Percentiles rank a stretch among this genome's conserved stretches.
phyloP scores from a whole-genome alignment of 129 eudicot species.

The Gnaphalium uliginosum region DNA sequence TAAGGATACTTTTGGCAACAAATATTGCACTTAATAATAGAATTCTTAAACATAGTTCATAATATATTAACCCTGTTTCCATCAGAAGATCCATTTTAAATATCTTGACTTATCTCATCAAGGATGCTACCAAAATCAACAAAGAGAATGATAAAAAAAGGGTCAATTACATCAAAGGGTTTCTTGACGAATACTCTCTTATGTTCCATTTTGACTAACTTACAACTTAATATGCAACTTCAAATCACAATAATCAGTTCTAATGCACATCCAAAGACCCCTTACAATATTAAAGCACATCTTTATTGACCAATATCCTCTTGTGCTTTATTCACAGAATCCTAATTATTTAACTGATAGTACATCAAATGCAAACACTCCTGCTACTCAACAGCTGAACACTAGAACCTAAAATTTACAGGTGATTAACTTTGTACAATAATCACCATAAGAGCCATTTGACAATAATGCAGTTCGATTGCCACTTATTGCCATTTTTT shows the following conservation, averaged over 20 bases:
- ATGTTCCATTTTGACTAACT: not conserved
- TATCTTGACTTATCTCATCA: not conserved
- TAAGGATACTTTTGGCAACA: not conserved
- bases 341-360: not conserved
- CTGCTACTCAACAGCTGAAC: not conserved
- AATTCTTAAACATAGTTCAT: not conserved
- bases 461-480: conserved; percentile 1
- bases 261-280: conserved; percentile 1
- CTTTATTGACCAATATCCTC: not conserved
- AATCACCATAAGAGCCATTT: not conserved
- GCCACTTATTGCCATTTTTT: not conserved
- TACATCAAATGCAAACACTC: not conserved
- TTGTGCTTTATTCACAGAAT: not conserved
- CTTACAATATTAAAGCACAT: not conserved
- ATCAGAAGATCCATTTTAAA: not conserved
- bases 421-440: not conserved
- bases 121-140: not conserved
- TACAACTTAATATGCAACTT: not conserved
- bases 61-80: not conserved
- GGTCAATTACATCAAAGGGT: not conserved
- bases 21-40: not conserved
- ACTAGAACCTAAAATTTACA: not conserved
- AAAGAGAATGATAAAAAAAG: not conserved
- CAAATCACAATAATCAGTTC: not conserved
- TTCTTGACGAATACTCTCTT: not conserved